A percentile compares a stretch with the other conserved stretches of the same genome.
Evolutionary conservation across 164 flowering plant genomes (phyloP).

Genomic region (Buxus sempervirens): DNA sequence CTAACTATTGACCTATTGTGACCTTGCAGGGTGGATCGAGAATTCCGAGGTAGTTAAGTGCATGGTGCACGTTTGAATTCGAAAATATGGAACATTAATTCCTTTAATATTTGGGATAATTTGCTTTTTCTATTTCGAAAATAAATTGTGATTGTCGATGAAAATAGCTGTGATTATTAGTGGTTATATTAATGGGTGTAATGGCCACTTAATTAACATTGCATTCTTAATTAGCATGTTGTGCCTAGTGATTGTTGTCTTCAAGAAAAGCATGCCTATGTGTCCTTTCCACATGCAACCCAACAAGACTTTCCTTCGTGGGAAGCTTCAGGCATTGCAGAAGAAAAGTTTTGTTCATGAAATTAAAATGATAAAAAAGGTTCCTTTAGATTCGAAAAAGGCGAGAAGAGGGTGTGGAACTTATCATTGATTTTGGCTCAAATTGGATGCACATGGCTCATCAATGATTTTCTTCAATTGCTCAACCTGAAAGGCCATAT

Average conservation of each 20-base stretch:
- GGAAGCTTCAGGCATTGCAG: too few species aligned
- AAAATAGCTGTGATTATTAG: too few species aligned
- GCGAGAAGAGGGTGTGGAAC: constrained; percentile 14
- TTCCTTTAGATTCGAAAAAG: constrained; percentile 17
- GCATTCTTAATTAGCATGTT: constrained; percentile 3
- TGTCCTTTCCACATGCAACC: constrained; percentile 40
- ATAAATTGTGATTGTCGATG: too few species aligned
- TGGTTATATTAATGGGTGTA: constrained; percentile 22
- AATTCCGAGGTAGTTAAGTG: neutral
- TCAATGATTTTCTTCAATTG: constrained; percentile 14
- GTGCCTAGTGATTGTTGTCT: constrained; percentile 24
- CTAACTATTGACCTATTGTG: constrained; percentile 12
- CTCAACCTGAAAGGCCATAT: constrained; percentile 3
- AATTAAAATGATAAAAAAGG: constrained; percentile 13
- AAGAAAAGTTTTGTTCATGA: too few species aligned
- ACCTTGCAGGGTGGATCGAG: neutral
- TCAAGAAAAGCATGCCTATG: constrained; percentile 22
- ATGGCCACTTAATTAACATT: constrained; percentile 15
- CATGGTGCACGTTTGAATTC: neutral
- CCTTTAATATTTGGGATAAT: neutral
- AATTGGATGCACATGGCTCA: constrained; percentile 37
- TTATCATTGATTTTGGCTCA: constrained; percentile 25
- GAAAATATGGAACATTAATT: neutral
- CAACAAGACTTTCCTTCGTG: constrained; percentile 20
- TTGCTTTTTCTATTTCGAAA: too few species aligned